Base-by-base conservation (phyloP, 345 rosid genomes). In the Populus deltoides region DNA sequence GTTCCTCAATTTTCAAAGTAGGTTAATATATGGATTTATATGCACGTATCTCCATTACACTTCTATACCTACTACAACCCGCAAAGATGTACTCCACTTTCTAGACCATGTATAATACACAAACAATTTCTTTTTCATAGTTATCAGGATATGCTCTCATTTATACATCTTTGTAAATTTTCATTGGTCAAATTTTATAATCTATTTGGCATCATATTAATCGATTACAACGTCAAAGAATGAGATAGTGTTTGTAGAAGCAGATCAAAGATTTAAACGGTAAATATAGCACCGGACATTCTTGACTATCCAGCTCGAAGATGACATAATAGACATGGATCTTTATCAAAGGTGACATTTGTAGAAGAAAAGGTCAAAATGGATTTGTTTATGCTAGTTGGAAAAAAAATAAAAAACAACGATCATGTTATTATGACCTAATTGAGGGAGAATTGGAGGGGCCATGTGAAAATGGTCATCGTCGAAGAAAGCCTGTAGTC, bases 401-500 rank as follows among this genome's bases (percentile, higher is more conserved):
- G 4, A 47, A 47, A 15, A 4, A 13, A 47, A 47, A 47, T 2
- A 4, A 47, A 47, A 47, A 47, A 47, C 18, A 47, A 15, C 17
- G 51, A 8, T 22, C 61, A 18, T 55, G 61, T 22, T 17, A 53
- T 53, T 53, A 55, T 22, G 11, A 55, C 61, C 61, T 55, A 55
- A 20, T 55, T 8, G n/a, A 55, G 24, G 22, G 25, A 55, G 11
- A 55, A 61, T 2, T 61, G 74, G 25, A 24, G 51, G 66, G 61
- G 20, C 47, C 68, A 55, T 22, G 79, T 53, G 35, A 68, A 68
- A 24, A 59, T 12, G 17, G 11, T 35, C 18, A 74, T 25, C 45
- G 16, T 35, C 38, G 53, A 24, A 22, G 25, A n/a, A 68, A 68
- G 12, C 35, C 45, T 49, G 7, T 77, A 73, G 85, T 85, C 82